Base-by-base conservation (phyloP, 805 yeast species). In the Candida boidinii region DNA sequence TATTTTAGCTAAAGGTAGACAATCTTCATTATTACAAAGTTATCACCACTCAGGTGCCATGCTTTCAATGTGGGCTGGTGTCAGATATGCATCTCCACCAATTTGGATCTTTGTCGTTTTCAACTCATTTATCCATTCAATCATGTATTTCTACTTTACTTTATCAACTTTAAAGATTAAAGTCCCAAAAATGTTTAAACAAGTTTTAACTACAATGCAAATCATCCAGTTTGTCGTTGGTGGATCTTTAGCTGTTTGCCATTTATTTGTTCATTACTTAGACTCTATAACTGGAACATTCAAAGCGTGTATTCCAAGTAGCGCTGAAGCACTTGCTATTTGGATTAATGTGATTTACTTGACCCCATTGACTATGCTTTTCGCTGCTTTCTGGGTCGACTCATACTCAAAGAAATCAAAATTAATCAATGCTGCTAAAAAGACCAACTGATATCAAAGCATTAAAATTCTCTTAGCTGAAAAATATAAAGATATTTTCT, bases 21-120 rank as follows among this genome's bases (percentile, higher is more conserved):
- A 76, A 12, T 71, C 81, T 11, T 71, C 79, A 5, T 58, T 79
- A 36, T 62, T 79, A 47, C 87, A 79, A 54, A 73, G 81, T 36
- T 79, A 79, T 56, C 87, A 79, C 51, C 87, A 79, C 53, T 71
- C 86, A 5, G 87, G 87, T 17, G 87, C 87, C 30, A 79, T 79
- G 76, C 60, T 79, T 56, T 77, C 83, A 38, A 79, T 79, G 87
- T 79, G 86, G 86, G 71, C 82, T 7, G 87, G 87, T 2, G 70
- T 76, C 35, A 61, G 86, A 36, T 79, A 60, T 54, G 71, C 70
- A 32, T 69, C 83, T 11, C 83, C 86, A 5, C 87, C 87, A 23
- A 79, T 79, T 51, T 79, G 87, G 87, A 75, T 79, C 46, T 79
- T 79, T 56, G 85, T 79, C 28, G 83, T 75, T 17, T 79, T 79